Evolutionary conservation across 2,329 filamentous ascomycete species (phyloP).

Genomic region (Paraphaeosphaeria sporulosa): DNA sequence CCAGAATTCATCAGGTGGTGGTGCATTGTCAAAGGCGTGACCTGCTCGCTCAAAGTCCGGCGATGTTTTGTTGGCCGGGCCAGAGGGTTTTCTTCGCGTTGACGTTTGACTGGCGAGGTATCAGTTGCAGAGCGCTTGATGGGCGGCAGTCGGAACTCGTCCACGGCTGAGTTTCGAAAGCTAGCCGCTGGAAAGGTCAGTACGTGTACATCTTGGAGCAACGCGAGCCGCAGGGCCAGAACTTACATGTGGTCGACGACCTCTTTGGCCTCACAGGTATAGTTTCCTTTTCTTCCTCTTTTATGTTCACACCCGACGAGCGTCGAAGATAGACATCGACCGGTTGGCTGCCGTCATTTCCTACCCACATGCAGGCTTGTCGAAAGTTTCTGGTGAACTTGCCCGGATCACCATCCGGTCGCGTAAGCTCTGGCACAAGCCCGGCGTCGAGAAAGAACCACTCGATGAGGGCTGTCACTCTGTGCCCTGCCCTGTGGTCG

Average conservation of each 20-base stretch:
- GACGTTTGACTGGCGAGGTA: conserved; percentile 28
- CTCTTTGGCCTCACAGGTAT: conserved; percentile 63
- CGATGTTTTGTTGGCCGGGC: conserved; percentile 24
- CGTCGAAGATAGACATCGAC: conserved; percentile 24
- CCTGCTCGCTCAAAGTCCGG: conserved; percentile 27
- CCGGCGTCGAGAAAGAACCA: conserved; percentile 11
- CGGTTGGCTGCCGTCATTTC: conserved; percentile 33
- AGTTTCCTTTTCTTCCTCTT: conserved; percentile 21
- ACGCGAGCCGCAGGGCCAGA: not conserved
- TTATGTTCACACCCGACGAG: conserved; percentile 25
- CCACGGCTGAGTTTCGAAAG: conserved; percentile 12
- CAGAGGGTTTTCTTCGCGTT: conserved; percentile 30
- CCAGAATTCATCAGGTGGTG: conserved; percentile 16
- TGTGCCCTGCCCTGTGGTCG: not conserved
- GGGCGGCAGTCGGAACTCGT: conserved; percentile 17
- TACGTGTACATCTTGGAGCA: not conserved
- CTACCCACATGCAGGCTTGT: conserved; percentile 37
- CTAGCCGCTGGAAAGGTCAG: not conserved
- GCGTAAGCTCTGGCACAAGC: conserved; percentile 30
- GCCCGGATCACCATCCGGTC: conserved; percentile 33
- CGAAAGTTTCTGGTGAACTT: conserved; percentile 40
- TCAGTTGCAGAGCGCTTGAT: conserved; percentile 32
- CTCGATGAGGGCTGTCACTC: conserved; percentile 10
- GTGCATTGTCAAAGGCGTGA: conserved; percentile 17
- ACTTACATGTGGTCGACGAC: conserved; percentile 73